phyloP scores from a whole-genome alignment of 768 basidiomycete species.

The Trametes cinnabarina region DNA sequence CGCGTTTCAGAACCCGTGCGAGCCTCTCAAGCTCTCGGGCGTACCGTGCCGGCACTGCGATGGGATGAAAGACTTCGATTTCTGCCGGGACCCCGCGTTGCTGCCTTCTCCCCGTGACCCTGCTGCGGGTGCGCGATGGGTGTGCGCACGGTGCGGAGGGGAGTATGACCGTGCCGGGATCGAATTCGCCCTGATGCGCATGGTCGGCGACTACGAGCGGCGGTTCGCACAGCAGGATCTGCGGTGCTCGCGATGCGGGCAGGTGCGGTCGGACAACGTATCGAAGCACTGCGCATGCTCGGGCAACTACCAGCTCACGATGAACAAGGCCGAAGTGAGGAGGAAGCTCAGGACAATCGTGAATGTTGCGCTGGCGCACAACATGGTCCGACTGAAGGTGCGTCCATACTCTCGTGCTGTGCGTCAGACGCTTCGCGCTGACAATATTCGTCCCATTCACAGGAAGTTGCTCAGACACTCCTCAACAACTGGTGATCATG shows the following conservation, averaged over 20 bases:
- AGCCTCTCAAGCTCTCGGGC: slow-evolving; percentile 77
- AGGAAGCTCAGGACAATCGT: slow-evolving; percentile 77
- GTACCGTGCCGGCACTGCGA: slow-evolving; percentile 90
- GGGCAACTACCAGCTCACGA: slow-evolving; percentile 71
- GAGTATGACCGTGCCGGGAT: slow-evolving; percentile 89
- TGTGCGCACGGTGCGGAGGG: slow-evolving; percentile 68
- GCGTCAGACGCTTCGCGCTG: background rate
- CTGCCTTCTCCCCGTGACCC: slow-evolving; percentile 44
- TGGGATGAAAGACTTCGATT: slow-evolving; percentile 84
- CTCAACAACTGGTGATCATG: slow-evolving; percentile 40
- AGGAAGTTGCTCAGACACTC: slow-evolving; percentile 42
- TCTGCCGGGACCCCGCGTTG: slow-evolving; percentile 88
- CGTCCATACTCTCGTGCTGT: slow-evolving; percentile 12
- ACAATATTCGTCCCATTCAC: background rate
- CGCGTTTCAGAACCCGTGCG: slow-evolving; percentile 87
- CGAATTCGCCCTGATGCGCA: slow-evolving; percentile 80
- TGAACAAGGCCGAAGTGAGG: slow-evolving; percentile 69
- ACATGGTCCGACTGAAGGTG: slow-evolving; percentile 66
- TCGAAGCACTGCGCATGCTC: slow-evolving; percentile 86
- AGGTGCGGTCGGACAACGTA: slow-evolving; percentile 87
- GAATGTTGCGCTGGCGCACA: slow-evolving; percentile 77
- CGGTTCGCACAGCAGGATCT: slow-evolving; percentile 88
- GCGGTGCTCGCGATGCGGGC: slow-evolving; percentile 84
- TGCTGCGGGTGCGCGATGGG: slow-evolving; percentile 14
- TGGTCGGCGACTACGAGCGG: slow-evolving; percentile 67